Conservation (phyloP, 1,139 yeast genomes). For the Candida gigantensis region DNA sequence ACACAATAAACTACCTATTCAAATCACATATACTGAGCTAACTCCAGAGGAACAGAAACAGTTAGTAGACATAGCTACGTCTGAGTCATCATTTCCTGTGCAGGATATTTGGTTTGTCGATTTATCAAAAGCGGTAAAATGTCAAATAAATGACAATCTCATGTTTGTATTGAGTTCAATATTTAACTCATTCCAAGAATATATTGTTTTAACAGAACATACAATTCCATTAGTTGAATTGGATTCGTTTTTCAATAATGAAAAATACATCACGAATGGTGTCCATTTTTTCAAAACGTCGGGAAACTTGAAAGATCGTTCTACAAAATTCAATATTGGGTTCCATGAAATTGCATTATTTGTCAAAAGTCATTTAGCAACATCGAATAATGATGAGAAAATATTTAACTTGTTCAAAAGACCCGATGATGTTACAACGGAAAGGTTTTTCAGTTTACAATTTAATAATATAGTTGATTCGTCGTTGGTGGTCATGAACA, state of each 20-base stretch:
- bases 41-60: conserved; percentile 19
- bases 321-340: conserved; percentile 27
- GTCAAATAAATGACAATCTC: conserved; percentile 20
- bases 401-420: conserved; percentile 21
- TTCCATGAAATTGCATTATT: conserved; percentile 33
- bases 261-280: conserved; percentile 25
- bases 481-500: conserved; percentile 30
- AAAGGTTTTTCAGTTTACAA: conserved; percentile 24
- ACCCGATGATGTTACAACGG: conserved; percentile 8
- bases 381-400: conserved; percentile 21
- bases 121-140: neutral
- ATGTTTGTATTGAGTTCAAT: conserved; percentile 24
- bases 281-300: conserved; percentile 31
- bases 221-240: conserved; percentile 30
- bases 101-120: conserved; percentile 10
- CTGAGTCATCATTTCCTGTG: conserved; percentile 19
- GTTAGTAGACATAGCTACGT: conserved; percentile 23
- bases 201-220: conserved; percentile 25
- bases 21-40: conserved; percentile 22
- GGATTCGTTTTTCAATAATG: conserved; percentile 19
- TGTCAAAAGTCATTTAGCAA: conserved; percentile 25
- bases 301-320: conserved; percentile 19
- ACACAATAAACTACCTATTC: conserved; percentile 32
- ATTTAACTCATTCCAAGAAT: conserved; percentile 36
- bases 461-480: conserved; percentile 32